phyloP scores from a whole-genome alignment of 169 alveolate genomes.

The Theileria orientalis region DNA sequence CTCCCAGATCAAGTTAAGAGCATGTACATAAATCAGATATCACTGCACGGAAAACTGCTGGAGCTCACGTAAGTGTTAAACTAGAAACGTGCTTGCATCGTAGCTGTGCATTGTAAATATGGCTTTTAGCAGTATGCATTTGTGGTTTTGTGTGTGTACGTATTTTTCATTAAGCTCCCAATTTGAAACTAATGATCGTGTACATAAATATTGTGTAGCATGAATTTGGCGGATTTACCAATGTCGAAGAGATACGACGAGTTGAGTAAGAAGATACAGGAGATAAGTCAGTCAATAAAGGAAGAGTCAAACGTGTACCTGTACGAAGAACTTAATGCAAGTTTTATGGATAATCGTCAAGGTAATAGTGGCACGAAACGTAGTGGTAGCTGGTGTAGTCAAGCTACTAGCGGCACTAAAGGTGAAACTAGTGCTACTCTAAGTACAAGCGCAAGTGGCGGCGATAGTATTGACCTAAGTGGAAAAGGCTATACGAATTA shows the following conservation, averaged over 20 bases:
- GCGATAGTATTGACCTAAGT: no score
- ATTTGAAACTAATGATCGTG: neutral
- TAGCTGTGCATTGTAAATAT: neutral
- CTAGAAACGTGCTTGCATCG: neutral
- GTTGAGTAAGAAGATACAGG: conserved; percentile 3
- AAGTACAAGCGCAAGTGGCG: neutral
- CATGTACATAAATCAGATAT: conserved; percentile 6
- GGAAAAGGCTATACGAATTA: no score
- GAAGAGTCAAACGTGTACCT: conserved; percentile 9
- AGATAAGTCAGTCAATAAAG: neutral
- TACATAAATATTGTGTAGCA: neutral
- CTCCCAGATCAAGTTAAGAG: neutral
- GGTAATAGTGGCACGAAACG: neutral
- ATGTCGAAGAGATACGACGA: conserved; percentile 10
- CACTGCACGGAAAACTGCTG: conserved; percentile 14
- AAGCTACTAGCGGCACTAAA: neutral
- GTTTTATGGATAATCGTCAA: neutral
- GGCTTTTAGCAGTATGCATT: neutral
- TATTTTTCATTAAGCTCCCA: neutral
- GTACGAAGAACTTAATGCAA: neutral
- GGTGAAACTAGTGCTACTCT: neutral
- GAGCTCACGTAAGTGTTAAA: neutral
- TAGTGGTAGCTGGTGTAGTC: neutral
- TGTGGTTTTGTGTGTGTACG: no score
- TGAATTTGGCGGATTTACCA: conserved; percentile 6